Conservation (phyloP, 2,329 filamentous ascomycete species). For the Meredithiella fracta region DNA sequence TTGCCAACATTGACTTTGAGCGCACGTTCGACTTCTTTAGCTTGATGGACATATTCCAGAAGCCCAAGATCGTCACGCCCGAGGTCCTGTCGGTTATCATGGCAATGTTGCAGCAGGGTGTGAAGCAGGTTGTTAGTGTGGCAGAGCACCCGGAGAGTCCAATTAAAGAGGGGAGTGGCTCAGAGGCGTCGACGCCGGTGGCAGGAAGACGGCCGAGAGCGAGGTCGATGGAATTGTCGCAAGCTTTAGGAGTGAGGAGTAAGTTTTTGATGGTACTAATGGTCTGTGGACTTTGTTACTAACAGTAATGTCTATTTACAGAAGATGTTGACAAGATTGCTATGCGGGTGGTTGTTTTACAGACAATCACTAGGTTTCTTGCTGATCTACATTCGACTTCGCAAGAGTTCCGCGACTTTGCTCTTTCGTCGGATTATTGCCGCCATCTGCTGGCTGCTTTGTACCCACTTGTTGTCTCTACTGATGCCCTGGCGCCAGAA, state of each 20-base stretch:
- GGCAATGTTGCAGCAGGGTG: slow-evolving; percentile 71
- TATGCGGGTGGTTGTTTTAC: slow-evolving; percentile 46
- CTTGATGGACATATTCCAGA: slow-evolving; percentile 58
- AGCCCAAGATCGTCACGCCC: slow-evolving; percentile 51
- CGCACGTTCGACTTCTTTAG: slow-evolving; percentile 57
- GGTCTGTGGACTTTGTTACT: neutral
- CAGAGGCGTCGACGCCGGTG: neutral
- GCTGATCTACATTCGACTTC: slow-evolving; percentile 65
- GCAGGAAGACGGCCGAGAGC: slow-evolving; percentile 27
- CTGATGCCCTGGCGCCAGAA: slow-evolving; percentile 66
- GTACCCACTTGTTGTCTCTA: slow-evolving; percentile 76
- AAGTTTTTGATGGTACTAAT: slow-evolving; percentile 19
- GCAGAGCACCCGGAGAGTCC: slow-evolving; percentile 45
- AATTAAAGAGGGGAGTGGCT: slow-evolving; percentile 1
- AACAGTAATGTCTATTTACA: neutral
- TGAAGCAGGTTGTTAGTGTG: slow-evolving; percentile 52
- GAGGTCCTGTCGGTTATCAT: slow-evolving; percentile 68
- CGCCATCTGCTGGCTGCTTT: slow-evolving; percentile 63
- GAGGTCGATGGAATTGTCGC: slow-evolving; percentile 50
- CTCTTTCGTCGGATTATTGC: slow-evolving; percentile 62
- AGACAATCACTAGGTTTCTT: slow-evolving; percentile 64
- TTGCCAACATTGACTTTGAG: slow-evolving; percentile 57
- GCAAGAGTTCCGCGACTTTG: slow-evolving; percentile 64
- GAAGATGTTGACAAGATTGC: slow-evolving; percentile 16
- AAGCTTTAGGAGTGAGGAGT: slow-evolving; percentile 40